Conservation (phyloP, 1,284 basidiomycete genomes). For the Marasmius tenuissimus region DNA sequence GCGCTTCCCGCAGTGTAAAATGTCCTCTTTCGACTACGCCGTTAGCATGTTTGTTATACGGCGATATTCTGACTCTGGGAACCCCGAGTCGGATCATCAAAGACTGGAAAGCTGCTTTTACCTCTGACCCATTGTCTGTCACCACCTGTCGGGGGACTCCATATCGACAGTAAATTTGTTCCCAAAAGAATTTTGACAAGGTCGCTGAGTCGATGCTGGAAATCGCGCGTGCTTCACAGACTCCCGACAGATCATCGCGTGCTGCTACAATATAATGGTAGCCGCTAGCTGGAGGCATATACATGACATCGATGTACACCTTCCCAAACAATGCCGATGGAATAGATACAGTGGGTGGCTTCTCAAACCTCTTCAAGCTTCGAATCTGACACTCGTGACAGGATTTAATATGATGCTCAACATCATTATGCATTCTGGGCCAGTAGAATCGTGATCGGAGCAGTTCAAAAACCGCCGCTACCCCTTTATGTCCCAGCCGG, state of each 20-base stretch:
- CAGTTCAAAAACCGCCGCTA: slow-evolving; percentile 3
- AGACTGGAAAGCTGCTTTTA: slow-evolving; percentile 20
- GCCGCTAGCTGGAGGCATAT: neutral
- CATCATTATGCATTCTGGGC: neutral
- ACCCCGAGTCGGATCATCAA: slow-evolving; percentile 15
- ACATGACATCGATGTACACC: neutral
- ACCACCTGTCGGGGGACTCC: slow-evolving; percentile 28
- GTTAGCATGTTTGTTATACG: slow-evolving; percentile 27
- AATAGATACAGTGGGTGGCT: neutral
- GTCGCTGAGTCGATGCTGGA: slow-evolving; percentile 18
- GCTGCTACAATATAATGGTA: slow-evolving; percentile 21
- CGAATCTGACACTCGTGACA: neutral
- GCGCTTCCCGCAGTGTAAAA: slow-evolving; percentile 22
- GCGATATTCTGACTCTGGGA: slow-evolving; percentile 20
- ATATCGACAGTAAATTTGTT: slow-evolving; percentile 9
- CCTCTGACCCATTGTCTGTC: slow-evolving; percentile 32
- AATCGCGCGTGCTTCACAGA: slow-evolving; percentile 27
- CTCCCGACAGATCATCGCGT: slow-evolving; percentile 27
- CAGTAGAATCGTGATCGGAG: neutral
- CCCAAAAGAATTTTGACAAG: slow-evolving; percentile 16
- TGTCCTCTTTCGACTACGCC: slow-evolving; percentile 26
- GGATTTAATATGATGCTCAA: neutral
- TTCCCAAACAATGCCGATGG: neutral
- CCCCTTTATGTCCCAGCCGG: slow-evolving; percentile 10
- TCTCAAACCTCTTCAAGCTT: neutral